Evolutionary conservation across 805 yeast genomes (phyloP), one percentile per base, ranked within the genome.

Genomic region (Wickerhamomyces strasburgensis): DNA sequence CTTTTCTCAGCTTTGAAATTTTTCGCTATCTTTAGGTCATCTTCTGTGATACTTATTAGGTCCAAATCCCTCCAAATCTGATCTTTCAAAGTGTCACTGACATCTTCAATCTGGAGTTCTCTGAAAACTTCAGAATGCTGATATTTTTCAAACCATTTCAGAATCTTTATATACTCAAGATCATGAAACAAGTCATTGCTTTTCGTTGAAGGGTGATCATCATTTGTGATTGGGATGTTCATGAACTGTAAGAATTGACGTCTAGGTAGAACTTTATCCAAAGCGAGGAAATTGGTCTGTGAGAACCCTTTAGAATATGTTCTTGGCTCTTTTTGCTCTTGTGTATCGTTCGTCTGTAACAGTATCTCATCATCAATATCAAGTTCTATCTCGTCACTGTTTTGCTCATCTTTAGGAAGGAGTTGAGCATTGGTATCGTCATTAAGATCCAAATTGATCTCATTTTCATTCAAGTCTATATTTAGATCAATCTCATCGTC

Each of bases 191-290:
- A 26, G 0, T 19, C 13, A 9, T 35, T 15, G 2, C 34, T 13
- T 3, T 29, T 14, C 3, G 9, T 11, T 3, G 51, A 45, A 3
- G 17, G 9, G 27, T 50, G 57, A 3, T 40, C 35, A 30, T 40
- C 35, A 30, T 46, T 44, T 1, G 64, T 56, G 2, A 62, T 48
- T 5, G 64, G 66, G 3, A 83, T 58, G 1, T 69, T 65, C 13
- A 78, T 17, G 4, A 72, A 48, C 40, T 80, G 81, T 8, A 87
- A 44, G 52, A 71, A 85, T 17, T 63, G 51, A 16, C 95, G 64
- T 14, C 68, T 61, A 2, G 87, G 86, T 1, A 84, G 62, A 49
- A 95, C 86, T 57, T 90, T 90, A 55, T 89, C 97, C 19, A 90
- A 65, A 0, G 98, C 93, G 21, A 85, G 58, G 49, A 88, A 90